Conservation (phyloP, 345 rosid genomes). For the Limnanthes douglasii region DNA sequence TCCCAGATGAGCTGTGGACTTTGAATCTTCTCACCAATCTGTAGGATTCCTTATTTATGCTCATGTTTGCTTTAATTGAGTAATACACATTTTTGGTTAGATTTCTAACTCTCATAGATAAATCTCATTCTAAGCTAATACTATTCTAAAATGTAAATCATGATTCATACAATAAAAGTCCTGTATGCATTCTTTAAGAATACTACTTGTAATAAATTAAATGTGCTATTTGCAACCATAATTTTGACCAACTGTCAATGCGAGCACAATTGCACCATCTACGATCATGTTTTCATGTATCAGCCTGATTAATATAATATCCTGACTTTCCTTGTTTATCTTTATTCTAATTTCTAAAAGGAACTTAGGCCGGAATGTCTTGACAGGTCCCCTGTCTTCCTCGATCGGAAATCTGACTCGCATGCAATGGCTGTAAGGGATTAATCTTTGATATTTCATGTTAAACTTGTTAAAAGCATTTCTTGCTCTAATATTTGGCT, state of each 20-base stretch:
- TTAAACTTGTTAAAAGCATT: neutral
- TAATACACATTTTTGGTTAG: too few species aligned
- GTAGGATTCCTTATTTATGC: constrained; percentile 10
- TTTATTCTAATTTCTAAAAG: constrained; percentile 8
- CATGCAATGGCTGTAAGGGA: constrained; percentile 47
- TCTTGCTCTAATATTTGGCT: neutral
- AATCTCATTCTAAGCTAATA: too few species aligned
- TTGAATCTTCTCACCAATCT: constrained; percentile 14
- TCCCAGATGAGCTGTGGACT: constrained; percentile 19
- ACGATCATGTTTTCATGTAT: neutral
- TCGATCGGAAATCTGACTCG: constrained; percentile 14
- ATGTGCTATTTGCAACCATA: too few species aligned
- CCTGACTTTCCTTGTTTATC: neutral
- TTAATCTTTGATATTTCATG: neutral
- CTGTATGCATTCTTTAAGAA: neutral
- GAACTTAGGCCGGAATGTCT: constrained; percentile 13
- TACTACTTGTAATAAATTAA: neutral
- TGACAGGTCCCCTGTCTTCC: constrained; percentile 15
- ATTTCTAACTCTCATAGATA: too few species aligned
- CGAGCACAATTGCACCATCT: neutral
- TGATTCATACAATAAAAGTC: too few species aligned
- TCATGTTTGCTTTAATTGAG: too few species aligned
- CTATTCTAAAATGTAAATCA: too few species aligned
- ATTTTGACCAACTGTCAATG: neutral
- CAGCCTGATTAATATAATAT: constrained; percentile 1